phyloP scores from a whole-genome alignment of 2,329 filamentous ascomycete genomes.

The Endocalyx cinctus region DNA sequence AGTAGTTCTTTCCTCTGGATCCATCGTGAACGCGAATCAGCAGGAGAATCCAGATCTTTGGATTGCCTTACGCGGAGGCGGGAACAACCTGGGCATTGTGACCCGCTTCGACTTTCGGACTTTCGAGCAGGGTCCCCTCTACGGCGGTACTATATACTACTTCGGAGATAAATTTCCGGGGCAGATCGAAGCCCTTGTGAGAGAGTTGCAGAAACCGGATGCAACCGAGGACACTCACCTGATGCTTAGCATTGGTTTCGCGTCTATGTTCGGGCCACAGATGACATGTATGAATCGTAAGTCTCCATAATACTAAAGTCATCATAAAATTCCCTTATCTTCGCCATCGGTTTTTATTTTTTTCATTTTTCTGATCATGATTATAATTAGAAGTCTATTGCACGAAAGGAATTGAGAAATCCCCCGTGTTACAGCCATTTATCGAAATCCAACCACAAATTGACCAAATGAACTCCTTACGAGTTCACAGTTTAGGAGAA shows the following conservation, averaged over 20 bases:
- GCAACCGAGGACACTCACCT: conserved; percentile 16
- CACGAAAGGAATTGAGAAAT: conserved; percentile 3
- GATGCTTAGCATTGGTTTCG: conserved; percentile 17
- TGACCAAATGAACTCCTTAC: conserved; percentile 5
- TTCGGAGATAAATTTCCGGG: conserved; percentile 12
- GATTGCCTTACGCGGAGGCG: conserved; percentile 1
- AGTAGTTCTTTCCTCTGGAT: not conserved
- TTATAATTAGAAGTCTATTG: conserved; percentile 7
- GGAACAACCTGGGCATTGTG: conserved; percentile 4
- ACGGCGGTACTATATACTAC: conserved; percentile 18
- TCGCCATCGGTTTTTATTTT: no score
- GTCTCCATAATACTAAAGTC: no score
- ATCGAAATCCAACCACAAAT: conserved; percentile 6
- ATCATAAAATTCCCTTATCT: no score
- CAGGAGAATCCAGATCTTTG: conserved; percentile 2
- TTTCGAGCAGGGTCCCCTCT: conserved; percentile 9
- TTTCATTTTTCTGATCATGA: not conserved
- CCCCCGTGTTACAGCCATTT: conserved; percentile 9
- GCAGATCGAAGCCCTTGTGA: conserved; percentile 17
- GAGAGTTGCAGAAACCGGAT: conserved; percentile 12
- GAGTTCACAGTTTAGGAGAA: conserved; percentile 2
- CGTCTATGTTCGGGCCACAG: conserved; percentile 5
- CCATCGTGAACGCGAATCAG: conserved; percentile 1
- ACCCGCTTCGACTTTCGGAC: conserved; percentile 4
- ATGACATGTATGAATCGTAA: conserved; percentile 3